Conservation (phyloP, 495 filamentous ascomycete genomes). For the Elaphomyces granulatus region DNA sequence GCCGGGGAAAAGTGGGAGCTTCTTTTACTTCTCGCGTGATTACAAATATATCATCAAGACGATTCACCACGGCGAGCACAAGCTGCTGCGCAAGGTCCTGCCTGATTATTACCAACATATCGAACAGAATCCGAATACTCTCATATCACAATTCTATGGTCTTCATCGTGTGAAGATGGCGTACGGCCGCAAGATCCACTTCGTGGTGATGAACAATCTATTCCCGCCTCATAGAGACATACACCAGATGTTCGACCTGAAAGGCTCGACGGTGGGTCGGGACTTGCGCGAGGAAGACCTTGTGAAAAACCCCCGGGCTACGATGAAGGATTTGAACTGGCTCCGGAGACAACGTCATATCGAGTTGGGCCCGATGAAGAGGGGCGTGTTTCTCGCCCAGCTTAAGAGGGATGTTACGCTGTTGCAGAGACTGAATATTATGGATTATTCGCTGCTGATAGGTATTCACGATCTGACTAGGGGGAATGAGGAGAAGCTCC, state of each 20-base stretch:
- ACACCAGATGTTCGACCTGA: constrained; percentile 91
- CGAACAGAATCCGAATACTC: constrained; percentile 81
- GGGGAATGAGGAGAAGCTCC: constrained; percentile 90
- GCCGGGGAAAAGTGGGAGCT: constrained; percentile 95
- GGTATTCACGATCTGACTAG: constrained; percentile 81
- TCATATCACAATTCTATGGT: constrained; percentile 97
- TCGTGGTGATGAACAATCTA: constrained; percentile 99
- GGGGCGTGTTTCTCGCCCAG: constrained; percentile 72
- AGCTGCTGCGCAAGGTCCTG: constrained; percentile 80
- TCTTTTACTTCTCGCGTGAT: constrained; percentile 99
- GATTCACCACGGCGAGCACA: constrained; percentile 94
- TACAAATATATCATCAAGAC: constrained; percentile 99
- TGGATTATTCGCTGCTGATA: constrained; percentile 95
- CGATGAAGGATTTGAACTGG: constrained; percentile 96
- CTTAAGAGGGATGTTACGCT: constrained; percentile 75
- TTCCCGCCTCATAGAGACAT: constrained; percentile 97
- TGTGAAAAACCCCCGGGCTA: constrained; percentile 77
- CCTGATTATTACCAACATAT: constrained; percentile 93
- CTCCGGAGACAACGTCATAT: constrained; percentile 70
- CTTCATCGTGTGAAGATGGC: constrained; percentile 97
- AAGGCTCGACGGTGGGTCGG: constrained; percentile 91
- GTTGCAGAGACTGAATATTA: constrained; percentile 78
- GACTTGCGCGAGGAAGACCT: constrained; percentile 83
- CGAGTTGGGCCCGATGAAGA: constrained; percentile 78
- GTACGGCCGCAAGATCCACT: constrained; percentile 96